Conservation (phyloP, 2,329 filamentous ascomycete species). For the Rhynchosporium secalis region DNA sequence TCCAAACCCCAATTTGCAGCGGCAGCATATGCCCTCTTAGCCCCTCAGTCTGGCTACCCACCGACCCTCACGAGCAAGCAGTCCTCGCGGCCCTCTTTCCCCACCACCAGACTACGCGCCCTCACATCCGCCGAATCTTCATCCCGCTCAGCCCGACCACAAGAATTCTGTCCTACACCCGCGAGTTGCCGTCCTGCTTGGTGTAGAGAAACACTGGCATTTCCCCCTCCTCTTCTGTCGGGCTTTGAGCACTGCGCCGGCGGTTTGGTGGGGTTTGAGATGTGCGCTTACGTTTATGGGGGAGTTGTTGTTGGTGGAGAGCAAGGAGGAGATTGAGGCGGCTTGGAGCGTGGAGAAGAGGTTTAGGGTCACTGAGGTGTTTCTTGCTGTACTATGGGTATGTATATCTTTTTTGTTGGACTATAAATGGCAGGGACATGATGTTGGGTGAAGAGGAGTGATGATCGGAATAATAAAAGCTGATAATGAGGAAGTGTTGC, state of each 20-base stretch:
- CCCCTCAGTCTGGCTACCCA: slow-evolving; percentile 38
- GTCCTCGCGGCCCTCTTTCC: slow-evolving; percentile 9
- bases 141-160: slow-evolving; percentile 33
- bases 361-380: slow-evolving; percentile 65
- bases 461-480: slow-evolving; percentile 14
- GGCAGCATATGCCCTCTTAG: slow-evolving; percentile 41
- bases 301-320: slow-evolving; percentile 55
- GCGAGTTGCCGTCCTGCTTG: slow-evolving; percentile 75
- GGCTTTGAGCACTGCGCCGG: slow-evolving; percentile 69
- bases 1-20: slow-evolving; percentile 32
- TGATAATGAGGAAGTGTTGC: slow-evolving; percentile 58
- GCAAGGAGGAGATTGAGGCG: slow-evolving; percentile 41
- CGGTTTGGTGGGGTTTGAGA: slow-evolving; percentile 69
- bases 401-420: slow-evolving; percentile 33
- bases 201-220: slow-evolving; percentile 72
- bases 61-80: slow-evolving; percentile 21
- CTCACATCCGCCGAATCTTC: slow-evolving; percentile 30
- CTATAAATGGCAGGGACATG: neutral
- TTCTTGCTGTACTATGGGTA: slow-evolving; percentile 74
- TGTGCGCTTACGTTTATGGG: slow-evolving; percentile 68
- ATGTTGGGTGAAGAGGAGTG: neutral
- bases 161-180: slow-evolving; percentile 61
- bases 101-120: slow-evolving; percentile 16
- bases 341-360: slow-evolving; percentile 49
- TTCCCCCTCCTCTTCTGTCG: slow-evolving; percentile 71